phyloP scores from a whole-genome alignment of 352 stramenopile genomes.

The Globisporangium alternatum region DNA sequence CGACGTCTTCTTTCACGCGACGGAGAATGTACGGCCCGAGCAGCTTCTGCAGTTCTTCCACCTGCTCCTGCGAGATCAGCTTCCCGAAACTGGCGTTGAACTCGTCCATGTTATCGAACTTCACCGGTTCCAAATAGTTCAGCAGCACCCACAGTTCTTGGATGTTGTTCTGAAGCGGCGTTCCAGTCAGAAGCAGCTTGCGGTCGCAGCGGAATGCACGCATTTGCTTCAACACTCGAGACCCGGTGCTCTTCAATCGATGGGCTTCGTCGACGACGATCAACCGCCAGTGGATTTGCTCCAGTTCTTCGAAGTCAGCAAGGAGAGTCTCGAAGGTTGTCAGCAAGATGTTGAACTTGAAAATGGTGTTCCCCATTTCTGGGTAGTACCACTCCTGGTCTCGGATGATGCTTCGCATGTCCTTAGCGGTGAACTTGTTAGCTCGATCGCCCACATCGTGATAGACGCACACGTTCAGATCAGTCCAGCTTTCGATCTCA shows the following conservation, averaged over 20 bases:
- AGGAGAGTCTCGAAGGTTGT: conserved; percentile 84
- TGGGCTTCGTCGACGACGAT: conserved; percentile 85
- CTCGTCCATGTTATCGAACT: conserved; percentile 84
- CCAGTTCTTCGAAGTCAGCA: conserved; percentile 82
- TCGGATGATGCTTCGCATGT: conserved; percentile 84
- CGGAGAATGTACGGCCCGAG: conserved; percentile 94
- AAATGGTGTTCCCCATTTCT: conserved; percentile 88
- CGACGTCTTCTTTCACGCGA: conserved; percentile 97
- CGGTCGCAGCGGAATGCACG: conserved; percentile 78
- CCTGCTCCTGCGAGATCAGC: conserved; percentile 91
- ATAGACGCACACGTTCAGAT: conserved; percentile 98
- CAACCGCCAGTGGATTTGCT: conserved; percentile 84
- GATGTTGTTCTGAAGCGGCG: conserved; percentile 96
- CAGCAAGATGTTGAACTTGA: conserved; percentile 85
- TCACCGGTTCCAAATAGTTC: conserved; percentile 95
- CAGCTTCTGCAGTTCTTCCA: conserved; percentile 92
- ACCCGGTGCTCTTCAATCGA: conserved; percentile 74
- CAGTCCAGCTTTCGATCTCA: conserved; percentile 92
- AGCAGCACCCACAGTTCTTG: conserved; percentile 97
- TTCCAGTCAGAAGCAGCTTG: conserved; percentile 96
- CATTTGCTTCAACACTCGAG: conserved; percentile 87
- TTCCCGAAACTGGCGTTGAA: conserved; percentile 94
- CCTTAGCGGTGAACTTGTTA: conserved; percentile 82
- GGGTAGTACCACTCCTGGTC: conserved; percentile 89
- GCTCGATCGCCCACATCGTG: conserved; percentile 91